Evolutionary conservation across 768 basidiomycete species (phyloP).

Genomic region (Mycena pura): DNA sequence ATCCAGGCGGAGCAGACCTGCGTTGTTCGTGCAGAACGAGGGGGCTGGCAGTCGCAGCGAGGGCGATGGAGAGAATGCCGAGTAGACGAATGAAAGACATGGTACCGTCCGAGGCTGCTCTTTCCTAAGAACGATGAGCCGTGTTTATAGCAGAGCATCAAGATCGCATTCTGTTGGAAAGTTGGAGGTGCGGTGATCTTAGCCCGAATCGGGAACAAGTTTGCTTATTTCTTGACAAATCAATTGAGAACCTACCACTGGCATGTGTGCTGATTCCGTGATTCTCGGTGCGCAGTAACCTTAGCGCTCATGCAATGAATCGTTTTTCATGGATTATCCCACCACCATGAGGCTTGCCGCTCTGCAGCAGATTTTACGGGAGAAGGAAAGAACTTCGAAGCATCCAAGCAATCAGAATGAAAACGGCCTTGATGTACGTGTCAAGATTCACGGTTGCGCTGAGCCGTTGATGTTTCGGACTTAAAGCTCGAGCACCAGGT

Average conservation of each 20-base stretch:
- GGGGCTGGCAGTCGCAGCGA: neutral
- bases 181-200: neutral
- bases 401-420: neutral
- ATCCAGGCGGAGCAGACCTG: slow-evolving; percentile 26
- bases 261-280: slow-evolving; percentile 8
- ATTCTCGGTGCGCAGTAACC: slow-evolving; percentile 5
- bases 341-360: slow-evolving; percentile 2
- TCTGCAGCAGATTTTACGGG: neutral
- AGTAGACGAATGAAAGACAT: neutral
- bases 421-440: neutral
- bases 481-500: slow-evolving; percentile 3
- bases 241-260: neutral
- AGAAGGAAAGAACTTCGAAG: neutral
- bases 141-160: slow-evolving; percentile 8
- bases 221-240: neutral
- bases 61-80: neutral
- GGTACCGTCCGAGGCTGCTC: neutral
- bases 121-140: neutral
- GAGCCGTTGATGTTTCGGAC: neutral
- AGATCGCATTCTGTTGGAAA: slow-evolving; percentile 2
- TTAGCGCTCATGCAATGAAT: slow-evolving; percentile 1
- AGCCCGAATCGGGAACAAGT: too few relatives aligned
- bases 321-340: slow-evolving; percentile 7
- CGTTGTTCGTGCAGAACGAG: slow-evolving; percentile 23
- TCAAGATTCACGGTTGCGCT: neutral